Evolutionary conservation across 1,284 basidiomycete species (phyloP).

Genomic region (Malassezia furfur): DNA sequence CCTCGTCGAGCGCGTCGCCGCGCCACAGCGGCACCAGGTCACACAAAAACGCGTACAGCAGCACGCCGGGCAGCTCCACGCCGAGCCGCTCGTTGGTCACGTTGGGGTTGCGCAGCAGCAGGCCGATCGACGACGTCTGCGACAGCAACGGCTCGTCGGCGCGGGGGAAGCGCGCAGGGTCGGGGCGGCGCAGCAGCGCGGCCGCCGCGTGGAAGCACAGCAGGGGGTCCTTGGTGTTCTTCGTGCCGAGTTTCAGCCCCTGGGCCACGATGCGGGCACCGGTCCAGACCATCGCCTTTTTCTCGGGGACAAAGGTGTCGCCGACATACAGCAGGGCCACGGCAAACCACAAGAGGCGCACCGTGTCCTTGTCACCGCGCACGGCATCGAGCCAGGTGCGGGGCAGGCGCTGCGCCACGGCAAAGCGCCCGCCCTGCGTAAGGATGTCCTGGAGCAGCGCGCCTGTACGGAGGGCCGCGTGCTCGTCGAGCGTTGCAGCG

Average conservation of each 20-base stretch:
- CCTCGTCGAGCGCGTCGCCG: neutral
- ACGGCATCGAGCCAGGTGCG: slow-evolving; percentile 17
- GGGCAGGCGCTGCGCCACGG: slow-evolving; percentile 20
- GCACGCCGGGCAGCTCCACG: slow-evolving; percentile 19
- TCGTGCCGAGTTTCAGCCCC: slow-evolving; percentile 42
- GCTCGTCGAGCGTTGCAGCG: slow-evolving; percentile 5
- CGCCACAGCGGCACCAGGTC: slow-evolving; percentile 14
- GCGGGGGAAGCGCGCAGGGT: slow-evolving; percentile 14
- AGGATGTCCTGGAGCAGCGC: slow-evolving; percentile 17
- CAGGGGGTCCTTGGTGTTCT: slow-evolving; percentile 34
- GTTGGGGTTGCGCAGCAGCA: slow-evolving; percentile 24
- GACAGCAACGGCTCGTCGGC: slow-evolving; percentile 6
- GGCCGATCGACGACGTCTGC: slow-evolving; percentile 10
- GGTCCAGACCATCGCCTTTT: slow-evolving; percentile 33
- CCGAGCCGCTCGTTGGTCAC: slow-evolving; percentile 19
- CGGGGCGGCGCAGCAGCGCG: slow-evolving; percentile 3
- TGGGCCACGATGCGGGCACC: slow-evolving; percentile 27
- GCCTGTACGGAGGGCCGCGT: slow-evolving; percentile 9
- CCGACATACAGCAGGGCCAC: slow-evolving; percentile 26
- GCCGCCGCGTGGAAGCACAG: slow-evolving; percentile 16
- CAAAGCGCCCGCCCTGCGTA: slow-evolving; percentile 8
- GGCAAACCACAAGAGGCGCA: slow-evolving; percentile 27
- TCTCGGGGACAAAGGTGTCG: slow-evolving; percentile 24
- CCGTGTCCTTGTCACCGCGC: slow-evolving; percentile 5
- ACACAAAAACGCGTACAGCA: slow-evolving; percentile 26